Evolutionary conservation across 2,329 filamentous ascomycete species (phyloP).

Genomic region (Apiospora kogelbergensis): DNA sequence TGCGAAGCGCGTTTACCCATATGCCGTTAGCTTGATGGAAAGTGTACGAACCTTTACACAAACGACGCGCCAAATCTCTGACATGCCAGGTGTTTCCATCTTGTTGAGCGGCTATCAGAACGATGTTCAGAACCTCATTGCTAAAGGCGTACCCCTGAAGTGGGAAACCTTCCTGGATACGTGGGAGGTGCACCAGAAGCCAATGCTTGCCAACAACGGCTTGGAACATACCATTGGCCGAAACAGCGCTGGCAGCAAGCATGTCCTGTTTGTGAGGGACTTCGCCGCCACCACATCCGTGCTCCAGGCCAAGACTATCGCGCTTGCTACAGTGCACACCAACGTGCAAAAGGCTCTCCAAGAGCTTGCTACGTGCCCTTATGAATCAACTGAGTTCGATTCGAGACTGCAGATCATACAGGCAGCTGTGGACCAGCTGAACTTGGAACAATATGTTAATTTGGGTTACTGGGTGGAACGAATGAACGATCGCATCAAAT

Average conservation of each 20-base stretch:
- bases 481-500: constrained; percentile 83
- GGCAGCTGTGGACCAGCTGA: constrained; percentile 90
- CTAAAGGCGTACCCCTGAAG: constrained; percentile 83
- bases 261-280: constrained; percentile 94
- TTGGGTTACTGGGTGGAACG: constrained; percentile 85
- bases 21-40: constrained; percentile 97
- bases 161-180: constrained; percentile 99
- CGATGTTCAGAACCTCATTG: constrained; percentile 79
- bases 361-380: constrained; percentile 82
- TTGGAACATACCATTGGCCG: constrained; percentile 55
- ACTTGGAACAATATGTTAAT: constrained; percentile 94
- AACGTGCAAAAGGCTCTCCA: constrained; percentile 77
- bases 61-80: constrained; percentile 78
- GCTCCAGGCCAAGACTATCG: constrained; percentile 83
- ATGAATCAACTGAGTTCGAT: constrained; percentile 77
- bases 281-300: constrained; percentile 86
- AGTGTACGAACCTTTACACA: constrained; percentile 93
- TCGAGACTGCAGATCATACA: constrained; percentile 83
- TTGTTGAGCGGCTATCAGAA: constrained; percentile 90
- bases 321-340: constrained; percentile 76
- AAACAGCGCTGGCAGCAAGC: constrained; percentile 77
- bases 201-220: constrained; percentile 57
- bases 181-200: constrained; percentile 81
- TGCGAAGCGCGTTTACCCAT: constrained; percentile 97
- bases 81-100: constrained; percentile 85